A percentile compares a stretch with the other conserved stretches of the same genome.
phyloP scores from a whole-genome alignment of 2,329 filamentous ascomycete genomes.

The Beauveria sp. region DNA sequence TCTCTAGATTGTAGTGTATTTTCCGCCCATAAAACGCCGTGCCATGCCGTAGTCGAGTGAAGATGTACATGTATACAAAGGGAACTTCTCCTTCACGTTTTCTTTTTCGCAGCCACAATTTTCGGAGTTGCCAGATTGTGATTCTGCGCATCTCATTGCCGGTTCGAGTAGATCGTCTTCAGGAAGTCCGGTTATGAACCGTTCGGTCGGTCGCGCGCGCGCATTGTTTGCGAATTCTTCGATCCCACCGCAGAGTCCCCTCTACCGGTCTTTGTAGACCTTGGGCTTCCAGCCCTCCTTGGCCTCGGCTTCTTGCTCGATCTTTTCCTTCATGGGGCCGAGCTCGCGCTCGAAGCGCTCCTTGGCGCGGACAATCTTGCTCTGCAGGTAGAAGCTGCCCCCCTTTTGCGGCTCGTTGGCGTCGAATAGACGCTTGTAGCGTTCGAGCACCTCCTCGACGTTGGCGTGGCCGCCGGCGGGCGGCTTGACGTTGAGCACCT shows the following conservation, averaged over 20 bases:
- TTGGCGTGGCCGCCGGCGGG: slow-evolving; percentile 66
- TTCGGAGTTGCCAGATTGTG: background rate
- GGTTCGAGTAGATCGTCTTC: background rate
- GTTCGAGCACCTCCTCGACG: slow-evolving; percentile 69
- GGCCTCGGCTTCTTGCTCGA: slow-evolving; percentile 67
- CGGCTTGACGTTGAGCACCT: slow-evolving; percentile 92
- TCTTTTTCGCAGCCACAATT: background rate
- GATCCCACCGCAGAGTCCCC: background rate
- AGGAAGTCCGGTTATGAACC: background rate
- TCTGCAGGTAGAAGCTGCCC: slow-evolving; percentile 96
- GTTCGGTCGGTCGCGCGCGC: background rate
- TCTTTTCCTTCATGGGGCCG: slow-evolving; percentile 61
- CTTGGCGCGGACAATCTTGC: slow-evolving; percentile 85
- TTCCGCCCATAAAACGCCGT: slow-evolving; percentile 33
- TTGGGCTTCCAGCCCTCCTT: slow-evolving; percentile 91
- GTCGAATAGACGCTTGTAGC: slow-evolving; percentile 94
- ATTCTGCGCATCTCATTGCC: background rate
- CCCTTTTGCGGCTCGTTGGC: slow-evolving; percentile 91
- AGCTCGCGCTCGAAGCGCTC: slow-evolving; percentile 89
- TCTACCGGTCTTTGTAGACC: slow-evolving; percentile 77
- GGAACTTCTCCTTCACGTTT: slow-evolving; percentile 14
- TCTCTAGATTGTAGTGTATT: slow-evolving; percentile 16
- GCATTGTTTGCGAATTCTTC: background rate
- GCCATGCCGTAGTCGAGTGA: slow-evolving; percentile 48
- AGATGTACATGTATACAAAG: slow-evolving; percentile 39